Percentiles rank a stretch among this genome's conserved stretches.
phyloP scores from a whole-genome alignment of 768 basidiomycete genomes.

The Aureoboletus auriporus region DNA sequence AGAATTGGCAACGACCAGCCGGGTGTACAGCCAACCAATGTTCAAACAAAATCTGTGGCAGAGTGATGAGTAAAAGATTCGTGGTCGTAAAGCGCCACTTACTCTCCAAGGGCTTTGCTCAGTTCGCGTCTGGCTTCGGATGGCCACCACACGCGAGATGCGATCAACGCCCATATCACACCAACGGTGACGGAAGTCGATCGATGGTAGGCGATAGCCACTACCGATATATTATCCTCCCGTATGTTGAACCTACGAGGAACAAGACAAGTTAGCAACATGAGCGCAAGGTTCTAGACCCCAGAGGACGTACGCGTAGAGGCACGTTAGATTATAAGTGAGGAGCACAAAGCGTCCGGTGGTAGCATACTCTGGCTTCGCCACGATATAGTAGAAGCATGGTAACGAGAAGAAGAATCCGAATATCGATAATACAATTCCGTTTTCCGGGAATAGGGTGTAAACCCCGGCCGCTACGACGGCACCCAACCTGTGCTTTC shows the following conservation, averaged over 20 bases:
- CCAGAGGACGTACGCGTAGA: conserved; percentile 47
- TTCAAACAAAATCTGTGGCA: conserved; percentile 79
- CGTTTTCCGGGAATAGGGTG: conserved; percentile 70
- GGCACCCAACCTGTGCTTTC: conserved; percentile 63
- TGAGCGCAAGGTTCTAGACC: too few relatives aligned
- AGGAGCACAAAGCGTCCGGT: conserved; percentile 78
- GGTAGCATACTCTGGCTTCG: conserved; percentile 70
- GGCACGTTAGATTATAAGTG: conserved; percentile 87
- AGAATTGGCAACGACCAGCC: conserved; percentile 84
- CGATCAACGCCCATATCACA: conserved; percentile 83
- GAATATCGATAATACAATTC: conserved; percentile 69
- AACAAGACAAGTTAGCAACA: neutral
- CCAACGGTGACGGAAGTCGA: conserved; percentile 79
- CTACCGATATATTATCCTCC: conserved; percentile 54
- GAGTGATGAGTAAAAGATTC: neutral
- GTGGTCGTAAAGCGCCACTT: conserved; percentile 21
- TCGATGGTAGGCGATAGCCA: conserved; percentile 72
- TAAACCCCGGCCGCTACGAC: conserved; percentile 69
- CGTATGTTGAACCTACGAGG: conserved; percentile 72
- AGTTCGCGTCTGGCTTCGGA: conserved; percentile 89
- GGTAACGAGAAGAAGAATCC: conserved; percentile 91
- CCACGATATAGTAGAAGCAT: conserved; percentile 88
- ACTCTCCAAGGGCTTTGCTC: conserved; percentile 85
- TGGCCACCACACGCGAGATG: conserved; percentile 95
- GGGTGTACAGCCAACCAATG: conserved; percentile 92